These are phyloP conservation scores for Dactylellina parvicollis DNA, from an alignment of 2,329 filamentous ascomycete genomes.

Conservation along the genomic window DNA sequence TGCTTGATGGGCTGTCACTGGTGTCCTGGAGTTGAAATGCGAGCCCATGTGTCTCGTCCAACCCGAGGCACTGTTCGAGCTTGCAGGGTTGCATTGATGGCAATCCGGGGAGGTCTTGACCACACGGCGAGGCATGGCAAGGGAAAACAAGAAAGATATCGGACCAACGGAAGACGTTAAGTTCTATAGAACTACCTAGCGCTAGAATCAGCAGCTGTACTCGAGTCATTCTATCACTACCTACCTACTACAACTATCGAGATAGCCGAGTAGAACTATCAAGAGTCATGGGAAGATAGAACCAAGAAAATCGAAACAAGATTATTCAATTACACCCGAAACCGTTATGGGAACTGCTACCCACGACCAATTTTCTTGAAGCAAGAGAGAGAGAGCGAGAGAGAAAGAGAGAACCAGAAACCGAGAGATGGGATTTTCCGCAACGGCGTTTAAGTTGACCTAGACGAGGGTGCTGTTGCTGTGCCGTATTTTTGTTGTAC, in stretches of 20 bases:
- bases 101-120: conserved; percentile 19
- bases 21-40: conserved; percentile 8
- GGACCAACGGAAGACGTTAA: conserved; percentile 54
- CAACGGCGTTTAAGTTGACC: conserved; percentile 11
- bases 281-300: conserved; percentile 55
- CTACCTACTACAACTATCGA: conserved; percentile 55
- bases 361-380: conserved; percentile 39
- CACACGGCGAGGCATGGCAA: conserved; percentile 32
- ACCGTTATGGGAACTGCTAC: conserved; percentile 34
- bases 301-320: conserved; percentile 53
- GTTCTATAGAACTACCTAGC: conserved; percentile 55
- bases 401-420: conserved; percentile 17
- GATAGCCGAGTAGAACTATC: conserved; percentile 55
- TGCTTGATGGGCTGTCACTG: conserved; percentile 17
- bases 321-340: conserved; percentile 51
- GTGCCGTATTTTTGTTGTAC: conserved; percentile 34
- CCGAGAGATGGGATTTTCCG: background rate
- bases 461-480: conserved; percentile 16
- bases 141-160: conserved; percentile 40
- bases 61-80: conserved; percentile 24
- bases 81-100: conserved; percentile 31
- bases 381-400: conserved; percentile 15
- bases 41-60: conserved; percentile 42
- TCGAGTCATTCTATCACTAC: conserved; percentile 55
- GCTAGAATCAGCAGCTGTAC: conserved; percentile 55